phyloP scores from a whole-genome alignment of 208 protist genomes.

The Wallacemonas collosoma region DNA sequence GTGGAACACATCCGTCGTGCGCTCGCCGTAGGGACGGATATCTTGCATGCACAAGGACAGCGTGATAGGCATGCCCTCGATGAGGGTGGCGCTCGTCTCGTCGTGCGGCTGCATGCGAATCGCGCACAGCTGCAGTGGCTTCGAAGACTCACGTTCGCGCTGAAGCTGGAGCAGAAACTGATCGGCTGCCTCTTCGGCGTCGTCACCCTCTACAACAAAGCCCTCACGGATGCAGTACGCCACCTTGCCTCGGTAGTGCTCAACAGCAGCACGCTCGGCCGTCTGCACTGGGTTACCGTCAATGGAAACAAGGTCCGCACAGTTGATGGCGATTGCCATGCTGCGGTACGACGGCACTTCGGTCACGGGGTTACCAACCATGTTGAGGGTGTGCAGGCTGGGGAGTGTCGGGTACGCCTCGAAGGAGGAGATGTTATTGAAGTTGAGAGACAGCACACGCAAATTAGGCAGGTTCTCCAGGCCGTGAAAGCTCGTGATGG shows the following conservation, averaged over 20 bases:
- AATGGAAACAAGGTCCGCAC: slow-evolving; percentile 78
- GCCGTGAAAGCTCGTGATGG: slow-evolving; percentile 89
- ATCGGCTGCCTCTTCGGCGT: slow-evolving; percentile 78
- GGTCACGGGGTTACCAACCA: slow-evolving; percentile 90
- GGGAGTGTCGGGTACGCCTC: slow-evolving; percentile 84
- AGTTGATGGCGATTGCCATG: slow-evolving; percentile 91
- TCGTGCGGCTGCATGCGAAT: slow-evolving; percentile 78
- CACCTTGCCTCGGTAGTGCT: slow-evolving; percentile 91
- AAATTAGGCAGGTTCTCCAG: slow-evolving; percentile 87
- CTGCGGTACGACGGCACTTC: slow-evolving; percentile 85
- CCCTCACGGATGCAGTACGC: slow-evolving; percentile 89
- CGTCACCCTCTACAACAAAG: slow-evolving; percentile 88
- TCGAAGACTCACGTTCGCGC: slow-evolving; percentile 64
- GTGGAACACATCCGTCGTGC: slow-evolving; percentile 85
- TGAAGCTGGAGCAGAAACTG: slow-evolving; percentile 88
- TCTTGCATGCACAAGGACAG: slow-evolving; percentile 93
- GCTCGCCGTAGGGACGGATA: slow-evolving; percentile 75
- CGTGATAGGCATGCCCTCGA: slow-evolving; percentile 78
- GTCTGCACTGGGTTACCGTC: slow-evolving; percentile 86
- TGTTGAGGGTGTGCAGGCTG: slow-evolving; percentile 89
- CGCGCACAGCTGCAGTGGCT: slow-evolving; percentile 79
- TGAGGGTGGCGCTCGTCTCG: slow-evolving; percentile 59
- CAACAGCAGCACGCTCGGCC: slow-evolving; percentile 83
- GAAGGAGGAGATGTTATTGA: slow-evolving; percentile 92
- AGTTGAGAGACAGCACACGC: slow-evolving; percentile 92